Percentiles rank a stretch among this genome's conserved stretches.
phyloP scores from a whole-genome alignment of 2,329 filamentous ascomycete genomes.

The Fonsecaea erecta region DNA sequence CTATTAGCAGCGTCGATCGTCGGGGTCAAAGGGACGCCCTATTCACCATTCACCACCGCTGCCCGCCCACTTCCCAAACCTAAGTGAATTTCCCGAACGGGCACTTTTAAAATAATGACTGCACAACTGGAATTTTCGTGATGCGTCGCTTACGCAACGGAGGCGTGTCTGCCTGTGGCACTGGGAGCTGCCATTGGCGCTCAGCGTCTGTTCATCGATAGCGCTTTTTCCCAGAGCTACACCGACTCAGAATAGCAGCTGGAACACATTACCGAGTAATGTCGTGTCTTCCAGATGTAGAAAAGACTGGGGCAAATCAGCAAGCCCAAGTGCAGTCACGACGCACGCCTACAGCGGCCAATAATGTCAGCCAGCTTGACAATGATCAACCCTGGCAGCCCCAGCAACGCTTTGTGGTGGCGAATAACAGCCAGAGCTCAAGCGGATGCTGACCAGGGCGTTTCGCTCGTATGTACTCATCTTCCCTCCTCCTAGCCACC shows the following conservation, averaged over 20 bases:
- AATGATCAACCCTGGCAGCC: slow-evolving; percentile 2
- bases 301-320: slow-evolving; percentile 19
- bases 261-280: slow-evolving; percentile 11
- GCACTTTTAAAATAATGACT: slow-evolving; percentile 2
- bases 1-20: slow-evolving; percentile 26
- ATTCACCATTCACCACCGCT: slow-evolving; percentile 6
- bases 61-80: neutral
- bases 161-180: neutral
- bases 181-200: slow-evolving; percentile 2
- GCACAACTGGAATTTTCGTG: slow-evolving; percentile 8
- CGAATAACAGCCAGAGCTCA: neutral
- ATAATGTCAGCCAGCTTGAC: neutral
- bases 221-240: slow-evolving; percentile 12
- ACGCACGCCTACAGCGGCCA: neutral
- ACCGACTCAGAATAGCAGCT: slow-evolving; percentile 17
- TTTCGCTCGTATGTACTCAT: neutral
- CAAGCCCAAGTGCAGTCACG: neutral
- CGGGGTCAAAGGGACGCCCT: slow-evolving; percentile 1
- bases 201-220: neutral
- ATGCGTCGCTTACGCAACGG: slow-evolving; percentile 21
- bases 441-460: neutral
- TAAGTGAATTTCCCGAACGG: neutral
- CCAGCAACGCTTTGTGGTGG: neutral
- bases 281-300: slow-evolving; percentile 11
- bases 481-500: slow-evolving; percentile 2